Conservation (phyloP, 1,284 basidiomycete genomes). For the Coniferiporia weirii region DNA sequence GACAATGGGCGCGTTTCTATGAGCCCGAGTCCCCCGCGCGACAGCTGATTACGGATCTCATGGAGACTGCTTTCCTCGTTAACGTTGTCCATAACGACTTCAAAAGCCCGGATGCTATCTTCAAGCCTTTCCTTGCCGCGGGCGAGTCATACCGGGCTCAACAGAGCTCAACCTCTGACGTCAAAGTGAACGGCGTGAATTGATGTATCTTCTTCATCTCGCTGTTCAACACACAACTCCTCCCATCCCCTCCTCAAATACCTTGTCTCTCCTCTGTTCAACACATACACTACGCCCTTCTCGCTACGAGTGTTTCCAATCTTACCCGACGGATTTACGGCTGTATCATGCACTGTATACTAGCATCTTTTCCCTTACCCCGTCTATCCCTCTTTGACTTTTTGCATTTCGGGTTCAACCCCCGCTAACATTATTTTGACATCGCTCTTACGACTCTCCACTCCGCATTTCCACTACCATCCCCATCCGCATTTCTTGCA, state of each 20-base stretch:
- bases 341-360: slow-evolving; percentile 15
- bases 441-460: neutral
- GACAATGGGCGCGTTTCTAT: slow-evolving; percentile 91
- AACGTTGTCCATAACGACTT: slow-evolving; percentile 99
- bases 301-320: neutral
- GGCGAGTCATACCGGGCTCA: slow-evolving; percentile 48
- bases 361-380: slow-evolving; percentile 14
- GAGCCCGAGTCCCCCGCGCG: slow-evolving; percentile 73
- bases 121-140: slow-evolving; percentile 78
- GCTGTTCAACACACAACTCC: slow-evolving; percentile 1
- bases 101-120: slow-evolving; percentile 80
- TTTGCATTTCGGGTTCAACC: slow-evolving; percentile 65
- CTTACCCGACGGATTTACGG: neutral
- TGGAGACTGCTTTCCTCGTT: slow-evolving; percentile 85
- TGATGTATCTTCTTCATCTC: neutral
- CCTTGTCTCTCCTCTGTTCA: neutral
- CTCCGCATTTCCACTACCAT: neutral
- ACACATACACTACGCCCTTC: neutral
- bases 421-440: slow-evolving; percentile 42
- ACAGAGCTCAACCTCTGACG: slow-evolving; percentile 27
- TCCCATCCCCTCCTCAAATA: neutral
- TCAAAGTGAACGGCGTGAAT: slow-evolving; percentile 31
- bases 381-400: slow-evolving; percentile 20
- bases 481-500: slow-evolving; percentile 27
- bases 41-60: slow-evolving; percentile 72